A percentile compares a stretch with the other conserved stretches of the same genome.
These are phyloP conservation scores for Tulasnella sp. DNA, from an alignment of 768 basidiomycete species.

Conservation along the genomic window DNA sequence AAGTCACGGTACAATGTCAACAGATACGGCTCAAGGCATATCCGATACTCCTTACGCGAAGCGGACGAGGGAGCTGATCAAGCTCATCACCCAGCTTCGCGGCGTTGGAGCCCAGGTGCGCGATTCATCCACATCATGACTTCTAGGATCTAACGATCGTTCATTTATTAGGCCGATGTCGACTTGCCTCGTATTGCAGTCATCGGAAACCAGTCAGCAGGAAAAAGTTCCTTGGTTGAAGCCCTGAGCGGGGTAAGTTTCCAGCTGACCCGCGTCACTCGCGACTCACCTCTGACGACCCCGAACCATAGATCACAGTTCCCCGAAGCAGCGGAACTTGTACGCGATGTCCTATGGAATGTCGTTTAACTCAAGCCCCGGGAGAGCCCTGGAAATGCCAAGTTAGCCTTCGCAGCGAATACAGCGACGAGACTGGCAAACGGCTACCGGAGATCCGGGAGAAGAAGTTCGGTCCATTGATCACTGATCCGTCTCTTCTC, in stretches of 20 bases:
- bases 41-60: slow-evolving; percentile 24
- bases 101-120: slow-evolving; percentile 22
- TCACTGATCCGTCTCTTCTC: slow-evolving; percentile 44
- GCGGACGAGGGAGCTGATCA: slow-evolving; percentile 26
- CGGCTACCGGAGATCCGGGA: slow-evolving; percentile 33
- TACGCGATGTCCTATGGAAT: slow-evolving; percentile 42
- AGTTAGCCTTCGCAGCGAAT: slow-evolving; percentile 45
- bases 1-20: slow-evolving; percentile 17
- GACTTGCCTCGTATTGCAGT: slow-evolving; percentile 51
- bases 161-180: slow-evolving; percentile 40
- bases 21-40: slow-evolving; percentile 23
- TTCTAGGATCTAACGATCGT: neutral
- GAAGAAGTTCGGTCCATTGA: slow-evolving; percentile 42
- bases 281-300: neutral
- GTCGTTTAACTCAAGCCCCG: slow-evolving; percentile 33
- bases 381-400: slow-evolving; percentile 35
- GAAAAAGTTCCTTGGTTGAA: slow-evolving; percentile 44
- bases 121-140: neutral
- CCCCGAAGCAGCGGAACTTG: slow-evolving; percentile 50
- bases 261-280: neutral
- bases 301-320: slow-evolving; percentile 42
- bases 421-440: slow-evolving; percentile 36
- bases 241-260: slow-evolving; percentile 45
- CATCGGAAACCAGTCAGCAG: slow-evolving; percentile 53
- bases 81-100: slow-evolving; percentile 26